phyloP scores from a whole-genome alignment of 441 rosid genomes.

The Isatis lusitanica region DNA sequence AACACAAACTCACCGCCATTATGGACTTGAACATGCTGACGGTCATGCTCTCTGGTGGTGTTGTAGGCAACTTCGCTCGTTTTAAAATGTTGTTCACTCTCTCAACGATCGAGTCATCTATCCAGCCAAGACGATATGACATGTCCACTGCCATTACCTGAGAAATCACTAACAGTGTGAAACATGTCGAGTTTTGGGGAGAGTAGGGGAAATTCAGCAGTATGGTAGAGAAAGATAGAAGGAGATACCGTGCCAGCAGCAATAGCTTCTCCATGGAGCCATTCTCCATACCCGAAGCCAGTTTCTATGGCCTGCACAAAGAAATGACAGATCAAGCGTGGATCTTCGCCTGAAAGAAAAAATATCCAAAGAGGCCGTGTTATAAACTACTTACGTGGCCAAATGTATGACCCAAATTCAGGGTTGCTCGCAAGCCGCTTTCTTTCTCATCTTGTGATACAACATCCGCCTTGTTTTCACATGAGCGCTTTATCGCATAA shows the following conservation, averaged over 20 bases:
- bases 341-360: neutral
- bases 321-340: conserved; percentile 2
- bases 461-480: conserved; percentile 96
- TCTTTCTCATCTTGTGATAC: conserved; percentile 98
- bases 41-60: conserved; percentile 83
- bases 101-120: conserved; percentile 76
- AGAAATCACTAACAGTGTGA: conserved; percentile 3
- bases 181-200: neutral
- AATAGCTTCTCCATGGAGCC: conserved; percentile 99
- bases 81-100: conserved; percentile 61
- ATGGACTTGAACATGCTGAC: conserved; percentile 92
- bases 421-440: conserved; percentile 85
- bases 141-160: conserved; percentile 96
- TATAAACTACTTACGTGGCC: conserved; percentile 74
- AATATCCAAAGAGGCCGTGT: neutral
- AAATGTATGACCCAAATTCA: conserved; percentile 96
- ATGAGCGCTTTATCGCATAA: conserved; percentile 91
- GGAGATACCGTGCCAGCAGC: conserved; percentile 83
- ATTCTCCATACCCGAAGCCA: conserved; percentile 85
- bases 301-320: conserved; percentile 87
- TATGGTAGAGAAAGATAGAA: neutral
- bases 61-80: conserved; percentile 71
- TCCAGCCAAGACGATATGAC: conserved; percentile 99
- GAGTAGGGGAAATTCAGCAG: neutral
- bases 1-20: conserved; percentile 72